Evolutionary conservation across 2,329 filamentous ascomycete genomes (phyloP), one percentile per base, ranked within the genome.

Genomic region (Aspergillus texensis): DNA sequence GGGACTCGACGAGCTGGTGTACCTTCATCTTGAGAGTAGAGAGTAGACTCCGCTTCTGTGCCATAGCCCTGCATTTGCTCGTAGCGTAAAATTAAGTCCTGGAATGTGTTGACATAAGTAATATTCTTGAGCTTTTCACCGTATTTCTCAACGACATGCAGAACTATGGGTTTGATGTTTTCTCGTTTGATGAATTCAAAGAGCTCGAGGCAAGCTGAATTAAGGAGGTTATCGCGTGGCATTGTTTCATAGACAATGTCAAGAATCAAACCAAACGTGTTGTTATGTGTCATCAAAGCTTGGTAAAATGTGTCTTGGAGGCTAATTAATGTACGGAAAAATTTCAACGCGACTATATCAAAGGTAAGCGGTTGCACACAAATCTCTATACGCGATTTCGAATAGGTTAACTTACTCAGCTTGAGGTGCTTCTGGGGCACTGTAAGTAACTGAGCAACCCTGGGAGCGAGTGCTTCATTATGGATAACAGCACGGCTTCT

Each of bases 291-390:
- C 70, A 98, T 86, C 70, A 97, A 90, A 60, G 89, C 90, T 72
- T 93, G 89, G 76, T 97, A 97, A 70, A 95, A 96, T 60, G 96
- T 93, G 74, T 98, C 94, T 72, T 95, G 90, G 43, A 97, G 84
- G 53, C 89, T 89, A 62, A 97, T 86, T 65, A 96, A 87, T 52
- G 91, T 92, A 39, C 94, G 91, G 81, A 98, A 94, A 80, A 97
- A 97, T 75, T 97, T 95, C 69, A 99, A 86, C 6, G 94, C 92
- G 71, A 93, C 92, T 94, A 57, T 12, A 64, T 21, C 41, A 34
- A 26, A 41, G n/a, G 61, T 63, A 62, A 58, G 30, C 11, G 21
- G 16, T 39, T 30, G 32, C 34, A 53, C 21, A 39, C 21, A 1
- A 14, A 16, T 10, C 21, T 14, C 19, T n/a, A 6, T 4, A 34